Percentiles rank a stretch among this genome's conserved stretches.
Conservation (phyloP, 768 basidiomycete species). For the Boletus rubropictus region DNA sequence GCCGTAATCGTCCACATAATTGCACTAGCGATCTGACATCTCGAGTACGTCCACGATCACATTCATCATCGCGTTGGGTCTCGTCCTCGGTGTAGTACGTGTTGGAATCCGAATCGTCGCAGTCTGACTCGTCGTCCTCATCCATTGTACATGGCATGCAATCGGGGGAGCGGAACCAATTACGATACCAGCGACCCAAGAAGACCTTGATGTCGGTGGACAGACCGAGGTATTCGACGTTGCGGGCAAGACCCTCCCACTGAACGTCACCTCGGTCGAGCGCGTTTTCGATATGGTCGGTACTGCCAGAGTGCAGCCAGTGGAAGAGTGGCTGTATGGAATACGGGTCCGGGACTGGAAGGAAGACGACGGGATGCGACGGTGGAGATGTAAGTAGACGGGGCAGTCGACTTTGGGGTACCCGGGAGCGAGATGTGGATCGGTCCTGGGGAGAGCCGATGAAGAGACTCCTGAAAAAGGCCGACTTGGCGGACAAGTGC, state of each 20-base stretch:
- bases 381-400: conserved; percentile 58
- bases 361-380: conserved; percentile 62
- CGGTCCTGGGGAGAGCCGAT: conserved; percentile 60
- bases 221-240: conserved; percentile 84
- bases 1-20: conserved; percentile 23
- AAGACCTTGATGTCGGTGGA: conserved; percentile 71
- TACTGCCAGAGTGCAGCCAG: conserved; percentile 79
- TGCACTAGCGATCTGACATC: conserved; percentile 37
- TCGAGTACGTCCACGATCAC: conserved; percentile 37
- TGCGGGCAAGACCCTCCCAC: conserved; percentile 86
- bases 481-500: conserved; percentile 78
- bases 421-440: conserved; percentile 30
- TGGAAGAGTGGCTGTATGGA: conserved; percentile 70
- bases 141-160: conserved; percentile 23
- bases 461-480: conserved; percentile 64
- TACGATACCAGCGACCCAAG: conserved; percentile 68
- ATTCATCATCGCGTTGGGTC: conserved; percentile 35
- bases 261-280: conserved; percentile 59
- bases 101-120: conserved; percentile 18
- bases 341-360: conserved; percentile 68
- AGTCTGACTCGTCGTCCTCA: conserved; percentile 31
- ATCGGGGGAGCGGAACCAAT: conserved; percentile 45
- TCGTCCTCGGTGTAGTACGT: conserved; percentile 32
- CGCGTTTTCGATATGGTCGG: conserved; percentile 57
- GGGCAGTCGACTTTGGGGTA: conserved; percentile 54